Percentiles rank a stretch among this genome's conserved stretches.
These are phyloP conservation scores for Myxozyma mucilagina DNA, from an alignment of 805 yeast genomes.

Conservation along the genomic window DNA sequence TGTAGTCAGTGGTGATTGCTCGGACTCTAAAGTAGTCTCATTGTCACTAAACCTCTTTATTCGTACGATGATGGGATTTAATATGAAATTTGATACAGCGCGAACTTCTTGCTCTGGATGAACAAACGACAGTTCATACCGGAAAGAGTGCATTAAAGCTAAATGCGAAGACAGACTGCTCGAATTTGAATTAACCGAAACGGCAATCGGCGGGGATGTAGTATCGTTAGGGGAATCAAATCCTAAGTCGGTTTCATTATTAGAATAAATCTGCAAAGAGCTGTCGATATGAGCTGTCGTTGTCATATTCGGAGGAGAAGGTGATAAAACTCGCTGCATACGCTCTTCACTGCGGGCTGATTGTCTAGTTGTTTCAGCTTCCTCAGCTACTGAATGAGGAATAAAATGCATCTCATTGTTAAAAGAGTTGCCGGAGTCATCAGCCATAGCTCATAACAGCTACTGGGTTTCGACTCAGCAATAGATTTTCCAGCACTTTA, in stretches of 20 bases:
- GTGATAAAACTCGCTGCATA: background rate
- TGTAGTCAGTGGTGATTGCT: background rate
- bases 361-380: background rate
- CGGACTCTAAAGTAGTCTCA: background rate
- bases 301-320: background rate
- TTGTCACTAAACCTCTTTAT: background rate
- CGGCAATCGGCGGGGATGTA: background rate
- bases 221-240: background rate
- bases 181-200: background rate
- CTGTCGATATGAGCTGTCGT: background rate
- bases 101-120: background rate
- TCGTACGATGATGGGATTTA: background rate
- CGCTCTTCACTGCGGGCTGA: background rate
- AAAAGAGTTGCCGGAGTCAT: background rate
- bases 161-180: background rate
- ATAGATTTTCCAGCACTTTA: background rate
- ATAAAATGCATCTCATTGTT: background rate
- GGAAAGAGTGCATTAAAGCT: background rate
- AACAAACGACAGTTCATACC: background rate
- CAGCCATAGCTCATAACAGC: background rate
- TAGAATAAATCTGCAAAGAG: background rate
- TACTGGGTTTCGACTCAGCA: background rate
- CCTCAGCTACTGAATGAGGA: background rate
- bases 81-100: background rate
- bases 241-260: background rate